These are phyloP conservation scores for Dactylellina parvicollis DNA, from an alignment of 2,329 filamentous ascomycete genomes.

Conservation along the genomic window DNA sequence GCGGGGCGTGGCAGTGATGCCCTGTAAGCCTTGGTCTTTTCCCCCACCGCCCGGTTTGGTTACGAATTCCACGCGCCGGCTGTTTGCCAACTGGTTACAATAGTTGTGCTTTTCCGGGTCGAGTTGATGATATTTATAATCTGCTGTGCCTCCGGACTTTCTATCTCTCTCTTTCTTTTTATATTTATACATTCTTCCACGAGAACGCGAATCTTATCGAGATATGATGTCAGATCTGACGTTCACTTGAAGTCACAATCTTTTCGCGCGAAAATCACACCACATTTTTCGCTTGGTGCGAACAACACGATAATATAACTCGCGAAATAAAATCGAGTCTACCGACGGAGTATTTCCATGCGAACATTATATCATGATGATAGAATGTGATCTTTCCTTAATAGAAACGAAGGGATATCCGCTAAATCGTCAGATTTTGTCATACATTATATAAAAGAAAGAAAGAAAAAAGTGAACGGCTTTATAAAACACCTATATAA, in stretches of 20 bases:
- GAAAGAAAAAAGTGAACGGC: slow-evolving; percentile 21
- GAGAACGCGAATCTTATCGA: too few species aligned
- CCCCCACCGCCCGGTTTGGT: slow-evolving; percentile 2
- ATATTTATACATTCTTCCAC: too few species aligned
- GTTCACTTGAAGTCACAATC: background rate
- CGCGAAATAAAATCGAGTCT: background rate
- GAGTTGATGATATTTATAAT: too few species aligned
- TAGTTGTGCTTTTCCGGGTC: too few species aligned
- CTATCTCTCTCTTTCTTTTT: too few species aligned
- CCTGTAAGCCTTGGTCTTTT: background rate
- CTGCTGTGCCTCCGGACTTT: too few species aligned
- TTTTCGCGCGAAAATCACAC: background rate
- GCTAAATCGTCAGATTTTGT: slow-evolving; percentile 43
- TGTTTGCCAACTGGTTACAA: background rate
- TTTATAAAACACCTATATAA: slow-evolving; percentile 38
- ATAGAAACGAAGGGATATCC: slow-evolving; percentile 16
- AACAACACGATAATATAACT: background rate
- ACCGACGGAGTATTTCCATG: slow-evolving; percentile 4
- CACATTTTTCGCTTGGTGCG: background rate
- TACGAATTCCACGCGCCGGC: background rate
- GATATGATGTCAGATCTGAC: slow-evolving; percentile 12
- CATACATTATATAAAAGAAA: slow-evolving; percentile 11
- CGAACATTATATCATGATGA: background rate
- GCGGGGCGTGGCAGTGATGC: slow-evolving; percentile 27
- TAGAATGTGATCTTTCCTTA: background rate